A percentile compares a stretch with the other conserved stretches of the same genome.
Conservation (phyloP, 495 filamentous ascomycete species). For the Neurospora tetrasperma region DNA sequence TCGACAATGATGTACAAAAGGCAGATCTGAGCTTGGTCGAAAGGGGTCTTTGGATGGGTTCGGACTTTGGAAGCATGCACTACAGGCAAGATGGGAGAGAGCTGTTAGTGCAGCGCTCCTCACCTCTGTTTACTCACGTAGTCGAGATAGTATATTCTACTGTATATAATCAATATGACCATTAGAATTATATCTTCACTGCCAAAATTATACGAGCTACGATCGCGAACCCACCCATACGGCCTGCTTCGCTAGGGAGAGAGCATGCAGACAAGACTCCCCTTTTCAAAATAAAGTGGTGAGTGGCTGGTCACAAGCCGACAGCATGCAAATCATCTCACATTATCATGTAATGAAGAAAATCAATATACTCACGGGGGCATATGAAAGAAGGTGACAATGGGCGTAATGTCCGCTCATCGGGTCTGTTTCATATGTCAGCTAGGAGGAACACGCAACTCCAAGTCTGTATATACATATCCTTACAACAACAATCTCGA, state of each 20-base stretch:
- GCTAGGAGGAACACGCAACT: neutral
- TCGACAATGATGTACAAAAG: conserved; percentile 36
- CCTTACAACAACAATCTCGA: neutral
- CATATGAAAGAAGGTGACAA: neutral
- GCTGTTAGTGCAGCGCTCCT: neutral
- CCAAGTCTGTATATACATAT: neutral
- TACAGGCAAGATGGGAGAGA: neutral
- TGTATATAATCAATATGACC: neutral
- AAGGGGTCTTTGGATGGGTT: neutral
- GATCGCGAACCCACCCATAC: neutral
- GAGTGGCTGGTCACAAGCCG: neutral
- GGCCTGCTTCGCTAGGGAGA: neutral
- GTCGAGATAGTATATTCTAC: neutral
- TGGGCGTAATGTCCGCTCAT: neutral
- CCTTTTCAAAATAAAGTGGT: no score
- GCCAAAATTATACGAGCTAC: neutral
- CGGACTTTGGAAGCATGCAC: neutral
- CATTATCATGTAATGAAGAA: neutral
- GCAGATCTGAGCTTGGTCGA: conserved; percentile 34
- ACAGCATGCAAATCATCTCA: neutral
- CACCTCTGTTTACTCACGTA: neutral
- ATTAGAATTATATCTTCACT: neutral
- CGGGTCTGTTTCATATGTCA: neutral
- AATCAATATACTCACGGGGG: neutral
- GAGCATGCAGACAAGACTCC: neutral